phyloP scores from a whole-genome alignment of 106 monocot genomes.

The Dendrobium huoshanense region DNA sequence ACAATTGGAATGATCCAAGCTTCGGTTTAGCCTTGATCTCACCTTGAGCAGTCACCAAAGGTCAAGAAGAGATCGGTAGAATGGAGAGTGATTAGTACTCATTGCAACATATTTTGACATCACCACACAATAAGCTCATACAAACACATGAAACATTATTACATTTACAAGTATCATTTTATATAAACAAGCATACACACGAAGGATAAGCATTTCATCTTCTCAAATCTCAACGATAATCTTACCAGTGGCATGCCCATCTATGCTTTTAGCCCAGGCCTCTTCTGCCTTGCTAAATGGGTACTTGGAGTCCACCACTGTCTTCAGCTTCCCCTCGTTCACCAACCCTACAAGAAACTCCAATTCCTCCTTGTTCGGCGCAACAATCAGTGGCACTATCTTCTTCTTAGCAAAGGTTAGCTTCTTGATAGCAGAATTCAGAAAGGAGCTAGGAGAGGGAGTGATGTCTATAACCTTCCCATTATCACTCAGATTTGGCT shows the following conservation, averaged over 20 bases:
- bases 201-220: too few species aligned
- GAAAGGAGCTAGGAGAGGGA: not conserved
- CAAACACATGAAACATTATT: too few species aligned
- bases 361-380: slow-evolving; percentile 20
- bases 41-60: too few species aligned
- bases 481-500: slow-evolving; percentile 16
- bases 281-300: slow-evolving; percentile 21
- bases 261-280: slow-evolving; percentile 40
- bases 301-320: slow-evolving; percentile 33
- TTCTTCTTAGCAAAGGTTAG: slow-evolving; percentile 26
- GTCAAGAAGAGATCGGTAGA: too few species aligned
- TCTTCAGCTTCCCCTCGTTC: slow-evolving; percentile 43
- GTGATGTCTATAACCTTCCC: slow-evolving; percentile 33
- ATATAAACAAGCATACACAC: too few species aligned
- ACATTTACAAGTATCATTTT: too few species aligned
- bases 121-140: too few species aligned
- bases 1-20: too few species aligned
- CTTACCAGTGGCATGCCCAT: slow-evolving; percentile 53
- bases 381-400: slow-evolving; percentile 16
- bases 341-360: slow-evolving; percentile 23
- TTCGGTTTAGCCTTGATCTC: too few species aligned
- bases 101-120: too few species aligned
- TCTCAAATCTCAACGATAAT: slow-evolving; percentile 36
- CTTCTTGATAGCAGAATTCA: slow-evolving; percentile 9
- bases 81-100: too few species aligned